A percentile compares a stretch with the other conserved stretches of the same genome.
These are phyloP conservation scores for Myxozyma lipomycoides DNA, from an alignment of 805 yeast genomes.

Conservation along the genomic window DNA sequence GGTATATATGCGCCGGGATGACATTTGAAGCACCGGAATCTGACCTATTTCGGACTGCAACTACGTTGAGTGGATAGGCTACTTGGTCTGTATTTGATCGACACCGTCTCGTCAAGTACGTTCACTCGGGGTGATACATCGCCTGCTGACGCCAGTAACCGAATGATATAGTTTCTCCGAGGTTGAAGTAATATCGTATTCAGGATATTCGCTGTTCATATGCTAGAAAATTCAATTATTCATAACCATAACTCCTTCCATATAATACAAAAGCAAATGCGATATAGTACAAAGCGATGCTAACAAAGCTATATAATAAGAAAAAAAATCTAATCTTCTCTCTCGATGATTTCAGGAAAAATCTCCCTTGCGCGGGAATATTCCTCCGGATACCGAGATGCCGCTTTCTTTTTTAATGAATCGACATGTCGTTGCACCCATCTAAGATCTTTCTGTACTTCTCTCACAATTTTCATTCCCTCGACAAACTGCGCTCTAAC, in stretches of 20 bases:
- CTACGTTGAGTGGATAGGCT: too few relatives aligned
- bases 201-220: background rate
- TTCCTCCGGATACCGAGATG: slow-evolving; percentile 14
- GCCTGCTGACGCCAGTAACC: too few relatives aligned
- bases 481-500: slow-evolving; percentile 18
- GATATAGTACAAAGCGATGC: background rate
- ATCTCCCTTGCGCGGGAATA: slow-evolving; percentile 19
- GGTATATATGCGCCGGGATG: too few relatives aligned
- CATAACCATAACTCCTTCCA: background rate
- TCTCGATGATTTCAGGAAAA: slow-evolving; percentile 27
- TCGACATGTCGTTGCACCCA: slow-evolving; percentile 28
- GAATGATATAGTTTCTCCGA: too few relatives aligned
- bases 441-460: slow-evolving; percentile 24
- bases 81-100: too few relatives aligned
- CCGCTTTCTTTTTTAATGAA: slow-evolving; percentile 14
- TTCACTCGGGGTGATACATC: too few relatives aligned
- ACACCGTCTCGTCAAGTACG: too few relatives aligned
- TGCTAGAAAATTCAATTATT: too few relatives aligned
- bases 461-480: slow-evolving; percentile 17
- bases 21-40: too few relatives aligned
- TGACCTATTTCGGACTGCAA: too few relatives aligned
- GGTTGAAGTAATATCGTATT: slow-evolving; percentile 1
- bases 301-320: background rate
- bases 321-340: slow-evolving; percentile 12
- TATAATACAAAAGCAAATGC: background rate